Conservation (phyloP, 2,329 filamentous ascomycete species). For the Xylariaceae sp. region DNA sequence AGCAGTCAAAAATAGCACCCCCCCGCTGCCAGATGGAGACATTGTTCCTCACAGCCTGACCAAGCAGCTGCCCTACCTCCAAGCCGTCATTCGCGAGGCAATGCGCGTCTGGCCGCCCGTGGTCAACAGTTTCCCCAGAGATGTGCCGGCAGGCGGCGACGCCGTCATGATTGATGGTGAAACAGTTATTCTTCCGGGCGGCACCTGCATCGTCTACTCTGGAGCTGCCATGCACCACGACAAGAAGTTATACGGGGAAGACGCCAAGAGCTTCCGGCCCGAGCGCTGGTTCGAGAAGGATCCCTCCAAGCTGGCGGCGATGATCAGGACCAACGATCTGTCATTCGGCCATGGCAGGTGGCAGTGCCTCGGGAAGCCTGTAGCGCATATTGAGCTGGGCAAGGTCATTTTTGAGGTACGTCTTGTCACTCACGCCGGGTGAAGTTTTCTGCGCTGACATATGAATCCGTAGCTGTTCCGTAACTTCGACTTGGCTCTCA, state of each 20-base stretch:
- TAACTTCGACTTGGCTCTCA: slow-evolving; percentile 11
- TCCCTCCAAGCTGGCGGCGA: slow-evolving; percentile 4
- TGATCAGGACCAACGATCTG: slow-evolving; percentile 5
- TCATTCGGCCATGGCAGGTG: slow-evolving; percentile 10
- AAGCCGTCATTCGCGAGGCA: slow-evolving; percentile 32
- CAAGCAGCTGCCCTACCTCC: slow-evolving; percentile 28
- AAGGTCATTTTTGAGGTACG: slow-evolving; percentile 11
- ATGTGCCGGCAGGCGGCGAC: slow-evolving; percentile 9
- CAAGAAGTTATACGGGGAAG: slow-evolving; percentile 5
- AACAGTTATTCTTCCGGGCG: slow-evolving; percentile 7
- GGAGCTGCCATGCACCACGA: slow-evolving; percentile 8
- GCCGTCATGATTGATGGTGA: slow-evolving; percentile 3
- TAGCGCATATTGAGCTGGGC: slow-evolving; percentile 6
- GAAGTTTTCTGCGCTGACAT: background rate
- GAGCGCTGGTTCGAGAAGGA: slow-evolving; percentile 14
- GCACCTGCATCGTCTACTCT: slow-evolving; percentile 4
- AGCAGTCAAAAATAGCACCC: slow-evolving; percentile 24
- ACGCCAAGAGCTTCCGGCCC: slow-evolving; percentile 11
- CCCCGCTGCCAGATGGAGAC: slow-evolving; percentile 29
- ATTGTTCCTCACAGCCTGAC: slow-evolving; percentile 21
- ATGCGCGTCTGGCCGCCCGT: slow-evolving; percentile 28
- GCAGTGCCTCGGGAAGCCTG: slow-evolving; percentile 9
- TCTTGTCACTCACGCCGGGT: background rate
- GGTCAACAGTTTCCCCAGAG: slow-evolving; percentile 12
- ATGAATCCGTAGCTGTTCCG: slow-evolving; percentile 5